Percentiles rank a stretch among this genome's conserved stretches.
These are phyloP conservation scores for Fusarium sp. DNA, from an alignment of 2,329 filamentous ascomycete genomes.

Conservation along the genomic window DNA sequence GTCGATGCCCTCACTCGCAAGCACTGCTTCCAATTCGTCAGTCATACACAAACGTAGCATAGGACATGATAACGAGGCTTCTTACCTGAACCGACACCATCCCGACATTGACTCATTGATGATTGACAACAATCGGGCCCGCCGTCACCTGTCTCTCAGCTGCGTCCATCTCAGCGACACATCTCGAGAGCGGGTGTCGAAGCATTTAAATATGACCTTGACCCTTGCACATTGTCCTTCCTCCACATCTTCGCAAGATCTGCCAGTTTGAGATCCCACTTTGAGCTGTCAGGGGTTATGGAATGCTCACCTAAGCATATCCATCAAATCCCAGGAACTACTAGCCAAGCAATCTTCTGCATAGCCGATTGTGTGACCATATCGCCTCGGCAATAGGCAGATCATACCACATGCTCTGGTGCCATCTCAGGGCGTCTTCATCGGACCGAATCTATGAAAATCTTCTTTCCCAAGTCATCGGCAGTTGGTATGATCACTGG, in stretches of 20 bases:
- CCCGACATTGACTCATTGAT: background rate
- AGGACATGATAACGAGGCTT: background rate
- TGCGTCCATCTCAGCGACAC: background rate
- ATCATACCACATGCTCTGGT: background rate
- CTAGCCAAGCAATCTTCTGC: constrained; percentile 11
- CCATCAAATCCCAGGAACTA: background rate
- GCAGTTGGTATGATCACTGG: background rate
- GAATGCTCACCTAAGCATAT: background rate
- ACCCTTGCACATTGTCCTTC: constrained; percentile 25
- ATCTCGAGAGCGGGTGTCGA: background rate
- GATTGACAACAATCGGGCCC: background rate
- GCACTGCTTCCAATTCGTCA: constrained; percentile 23
- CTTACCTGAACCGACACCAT: constrained; percentile 9
- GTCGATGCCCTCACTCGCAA: background rate
- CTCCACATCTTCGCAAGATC: constrained; percentile 18
- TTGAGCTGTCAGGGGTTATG: background rate
- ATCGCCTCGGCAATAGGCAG: background rate
- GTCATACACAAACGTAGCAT: constrained; percentile 29
- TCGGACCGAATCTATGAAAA: constrained; percentile 1
- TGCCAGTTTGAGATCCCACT: background rate
- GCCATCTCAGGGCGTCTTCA: background rate
- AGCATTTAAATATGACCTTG: constrained; percentile 36
- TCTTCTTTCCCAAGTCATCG: background rate
- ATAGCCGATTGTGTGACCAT: constrained; percentile 12
- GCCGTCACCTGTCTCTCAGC: constrained; percentile 7